These are phyloP conservation scores for Tubosaeta sp. DNA, from an alignment of 768 basidiomycete genomes.

Conservation along the genomic window DNA sequence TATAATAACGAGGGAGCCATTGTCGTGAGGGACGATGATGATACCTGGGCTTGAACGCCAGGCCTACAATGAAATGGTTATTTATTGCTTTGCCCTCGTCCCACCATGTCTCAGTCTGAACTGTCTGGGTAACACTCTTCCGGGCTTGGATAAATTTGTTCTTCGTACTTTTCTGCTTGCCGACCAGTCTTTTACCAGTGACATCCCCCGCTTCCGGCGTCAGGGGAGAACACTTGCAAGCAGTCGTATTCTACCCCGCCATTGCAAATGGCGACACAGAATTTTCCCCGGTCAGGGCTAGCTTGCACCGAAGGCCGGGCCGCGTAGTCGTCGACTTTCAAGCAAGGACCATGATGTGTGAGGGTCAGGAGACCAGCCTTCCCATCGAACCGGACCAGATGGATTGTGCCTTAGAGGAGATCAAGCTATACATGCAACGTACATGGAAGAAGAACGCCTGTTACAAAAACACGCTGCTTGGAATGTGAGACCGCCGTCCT, in stretches of 20 bases:
- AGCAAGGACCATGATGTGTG: slow-evolving; percentile 3
- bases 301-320: slow-evolving; percentile 13
- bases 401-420: slow-evolving; percentile 11
- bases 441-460: slow-evolving; percentile 2
- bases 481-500: slow-evolving; percentile 6
- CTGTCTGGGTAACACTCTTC: not conserved
- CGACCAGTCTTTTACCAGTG: not conserved
- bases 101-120: too few relatives aligned
- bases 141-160: not conserved
- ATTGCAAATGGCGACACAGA: too few relatives aligned
- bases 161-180: not conserved
- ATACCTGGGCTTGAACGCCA: too few relatives aligned
- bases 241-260: slow-evolving; percentile 16
- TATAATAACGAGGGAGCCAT: slow-evolving; percentile 31
- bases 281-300: slow-evolving; percentile 8
- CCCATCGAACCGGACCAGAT: slow-evolving; percentile 16
- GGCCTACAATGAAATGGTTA: not conserved
- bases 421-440: slow-evolving; percentile 12
- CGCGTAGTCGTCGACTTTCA: slow-evolving; percentile 18
- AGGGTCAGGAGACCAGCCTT: slow-evolving; percentile 7
- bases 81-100: too few relatives aligned
- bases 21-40: slow-evolving; percentile 29
- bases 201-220: not conserved
- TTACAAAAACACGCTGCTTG: slow-evolving; percentile 6
- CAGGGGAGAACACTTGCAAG: slow-evolving; percentile 6